Base-by-base conservation (phyloP, 1,284 basidiomycete genomes). In the Phellinidium pouzarii region DNA sequence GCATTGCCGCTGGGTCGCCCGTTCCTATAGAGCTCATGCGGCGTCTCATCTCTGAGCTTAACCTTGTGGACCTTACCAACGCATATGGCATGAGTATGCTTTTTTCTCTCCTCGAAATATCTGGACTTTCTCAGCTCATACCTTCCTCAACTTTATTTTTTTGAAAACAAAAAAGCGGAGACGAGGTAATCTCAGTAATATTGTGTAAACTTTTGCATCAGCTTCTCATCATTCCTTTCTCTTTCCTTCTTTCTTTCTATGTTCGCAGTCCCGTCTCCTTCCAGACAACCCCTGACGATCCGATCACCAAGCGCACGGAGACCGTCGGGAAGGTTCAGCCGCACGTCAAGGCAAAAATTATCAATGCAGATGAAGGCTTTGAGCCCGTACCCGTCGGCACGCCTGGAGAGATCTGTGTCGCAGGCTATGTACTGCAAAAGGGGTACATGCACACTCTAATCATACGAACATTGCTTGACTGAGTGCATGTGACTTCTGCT, bases 21-120 rank as follows among this genome's bases (percentile, higher is more conserved):
- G 73, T 91, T 19, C 89, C 90, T 1, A 89, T 87, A 40, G 81
- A 87, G 44, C 68, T 92, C 49, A 91, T 91, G 87, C 79, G 73
- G 58, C 74, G 73, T 43, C 72, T 90, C 23, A 85, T 86, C 22
- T 67, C 73, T 37, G 79, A 81, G 58, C 61, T 91, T 44, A 82
- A 87, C 60, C 64, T 92, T 36, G 71, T 63, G 3, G 85, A 89
- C 31, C 68, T 91, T 50, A 91, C 89, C 0, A 84, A 81, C 52
- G 87, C 78, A 12, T 91, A 87, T 66, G 87, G 88, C 53, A 90
- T 90, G 87, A 90, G 87, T 90, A 26, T 9, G 53, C 40, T 19
- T 20, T 25, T 8, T 34, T 3, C 31, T 14, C 11, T 11, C 31
- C 31, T 26, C 20, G 9, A 20, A 17, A n/a, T 12, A 9, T 59